A percentile compares a stretch with the other conserved stretches of the same genome.
These are phyloP conservation scores for Pseudogymnoascus sp. DNA, from an alignment of 2,329 filamentous ascomycete genomes.

Conservation along the genomic window DNA sequence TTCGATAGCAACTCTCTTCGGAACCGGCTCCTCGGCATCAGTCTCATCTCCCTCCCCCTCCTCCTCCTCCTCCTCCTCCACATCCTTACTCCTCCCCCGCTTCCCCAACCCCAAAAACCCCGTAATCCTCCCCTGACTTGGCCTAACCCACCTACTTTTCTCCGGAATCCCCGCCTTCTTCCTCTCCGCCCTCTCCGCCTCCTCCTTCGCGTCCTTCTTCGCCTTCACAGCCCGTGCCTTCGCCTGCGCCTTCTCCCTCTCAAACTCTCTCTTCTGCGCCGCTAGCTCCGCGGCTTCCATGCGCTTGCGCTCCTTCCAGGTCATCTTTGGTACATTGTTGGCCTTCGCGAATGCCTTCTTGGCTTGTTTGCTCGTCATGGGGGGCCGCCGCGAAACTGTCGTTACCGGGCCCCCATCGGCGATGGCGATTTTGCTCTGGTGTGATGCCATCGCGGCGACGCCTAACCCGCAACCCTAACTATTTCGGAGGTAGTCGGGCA, in stretches of 20 bases:
- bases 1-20: background rate
- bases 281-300: slow-evolving; percentile 25
- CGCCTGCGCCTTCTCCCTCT: slow-evolving; percentile 39
- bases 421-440: slow-evolving; percentile 6
- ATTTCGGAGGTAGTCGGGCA: background rate
- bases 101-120: slow-evolving; percentile 35
- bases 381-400: background rate
- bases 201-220: slow-evolving; percentile 47
- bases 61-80: background rate
- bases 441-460: background rate
- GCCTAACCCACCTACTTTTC: slow-evolving; percentile 37
- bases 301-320: slow-evolving; percentile 34
- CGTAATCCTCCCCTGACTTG: slow-evolving; percentile 50
- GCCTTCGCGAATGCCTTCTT: slow-evolving; percentile 38
- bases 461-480: background rate
- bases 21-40: background rate
- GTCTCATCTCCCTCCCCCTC: background rate
- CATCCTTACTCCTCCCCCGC: slow-evolving; percentile 12
- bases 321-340: slow-evolving; percentile 34
- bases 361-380: slow-evolving; percentile 43
- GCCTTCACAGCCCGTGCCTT: slow-evolving; percentile 44
- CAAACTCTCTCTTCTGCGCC: slow-evolving; percentile 41
- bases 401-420: background rate
- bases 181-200: slow-evolving; percentile 40
- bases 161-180: slow-evolving; percentile 45